phyloP scores from a whole-genome alignment of 306 rosid genomes.

The Vigna mungo region DNA sequence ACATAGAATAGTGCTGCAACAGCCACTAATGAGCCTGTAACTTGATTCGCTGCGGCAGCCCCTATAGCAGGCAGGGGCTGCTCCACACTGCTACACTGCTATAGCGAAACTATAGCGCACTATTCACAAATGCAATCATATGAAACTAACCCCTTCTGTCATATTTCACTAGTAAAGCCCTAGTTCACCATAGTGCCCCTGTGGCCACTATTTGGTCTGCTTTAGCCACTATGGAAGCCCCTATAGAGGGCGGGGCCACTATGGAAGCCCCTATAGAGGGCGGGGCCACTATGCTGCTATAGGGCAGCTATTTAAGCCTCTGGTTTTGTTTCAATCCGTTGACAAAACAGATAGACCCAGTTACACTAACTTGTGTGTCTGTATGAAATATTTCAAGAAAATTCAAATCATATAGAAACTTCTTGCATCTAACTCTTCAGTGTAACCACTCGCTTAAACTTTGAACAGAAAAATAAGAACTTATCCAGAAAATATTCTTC shows the following conservation, averaged over 20 bases:
- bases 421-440: constrained; percentile 28
- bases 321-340: background rate
- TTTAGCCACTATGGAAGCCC: too few species aligned
- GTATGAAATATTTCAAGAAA: constrained; percentile 11
- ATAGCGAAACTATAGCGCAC: too few species aligned
- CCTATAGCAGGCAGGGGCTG: too few species aligned
- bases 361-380: background rate
- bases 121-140: background rate
- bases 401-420: constrained; percentile 18
- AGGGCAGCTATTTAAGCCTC: too few species aligned
- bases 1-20: too few species aligned
- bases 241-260: too few species aligned
- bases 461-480: constrained; percentile 23
- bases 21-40: too few species aligned
- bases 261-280: too few species aligned
- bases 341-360: constrained; percentile 21
- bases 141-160: constrained; percentile 24
- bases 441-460: constrained; percentile 8
- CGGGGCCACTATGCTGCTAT: too few species aligned
- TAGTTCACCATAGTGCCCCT: background rate
- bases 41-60: too few species aligned
- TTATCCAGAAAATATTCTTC: constrained; percentile 14
- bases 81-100: too few species aligned
- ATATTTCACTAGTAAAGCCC: constrained; percentile 20
- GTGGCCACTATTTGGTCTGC: too few species aligned